A percentile compares a stretch with the other conserved stretches of the same genome.
These are phyloP conservation scores for Trypanosoma mega DNA, from an alignment of 208 protist species.

Conservation along the genomic window DNA sequence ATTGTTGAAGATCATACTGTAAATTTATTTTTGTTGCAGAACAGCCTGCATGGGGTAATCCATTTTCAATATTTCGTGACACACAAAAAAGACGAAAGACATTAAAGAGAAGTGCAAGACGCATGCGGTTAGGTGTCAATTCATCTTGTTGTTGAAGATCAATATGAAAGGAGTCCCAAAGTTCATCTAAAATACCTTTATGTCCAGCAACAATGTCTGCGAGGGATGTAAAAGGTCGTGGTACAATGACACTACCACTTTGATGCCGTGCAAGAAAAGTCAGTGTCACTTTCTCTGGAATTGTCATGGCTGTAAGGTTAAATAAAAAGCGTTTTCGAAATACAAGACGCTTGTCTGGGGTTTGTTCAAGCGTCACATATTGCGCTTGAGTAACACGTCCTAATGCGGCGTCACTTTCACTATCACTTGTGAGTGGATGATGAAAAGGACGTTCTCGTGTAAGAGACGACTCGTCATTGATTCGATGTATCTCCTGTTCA, in stretches of 20 bases:
- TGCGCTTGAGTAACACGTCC: background rate
- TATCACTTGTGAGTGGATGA: conserved; percentile 14
- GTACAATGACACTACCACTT: conserved; percentile 13
- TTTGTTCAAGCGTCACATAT: background rate
- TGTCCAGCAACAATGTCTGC: conserved; percentile 48
- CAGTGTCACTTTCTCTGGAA: conserved; percentile 58
- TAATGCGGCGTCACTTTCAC: conserved; percentile 22
- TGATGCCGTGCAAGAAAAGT: conserved; percentile 64
- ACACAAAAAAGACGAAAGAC: conserved; percentile 77
- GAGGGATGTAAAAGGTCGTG: conserved; percentile 34
- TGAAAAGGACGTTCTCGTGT: background rate
- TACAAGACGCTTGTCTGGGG: conserved; percentile 24
- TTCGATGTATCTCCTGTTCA: conserved; percentile 14
- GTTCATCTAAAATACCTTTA: conserved; percentile 40
- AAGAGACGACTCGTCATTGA: conserved; percentile 14
- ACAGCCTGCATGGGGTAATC: conserved; percentile 61
- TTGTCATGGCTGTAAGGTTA: conserved; percentile 33
- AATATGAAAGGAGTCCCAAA: conserved; percentile 72
- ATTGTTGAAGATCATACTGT: conserved; percentile 74
- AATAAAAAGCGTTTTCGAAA: conserved; percentile 75
- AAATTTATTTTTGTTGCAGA: conserved; percentile 64
- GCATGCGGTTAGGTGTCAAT: conserved; percentile 61
- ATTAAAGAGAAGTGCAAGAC: conserved; percentile 76
- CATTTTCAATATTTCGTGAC: conserved; percentile 63
- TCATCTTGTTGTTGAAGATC: conserved; percentile 84